A percentile compares a stretch with the other conserved stretches of the same genome.
Conservation (phyloP, 2,329 filamentous ascomycete species). For the Periconia digitata region DNA sequence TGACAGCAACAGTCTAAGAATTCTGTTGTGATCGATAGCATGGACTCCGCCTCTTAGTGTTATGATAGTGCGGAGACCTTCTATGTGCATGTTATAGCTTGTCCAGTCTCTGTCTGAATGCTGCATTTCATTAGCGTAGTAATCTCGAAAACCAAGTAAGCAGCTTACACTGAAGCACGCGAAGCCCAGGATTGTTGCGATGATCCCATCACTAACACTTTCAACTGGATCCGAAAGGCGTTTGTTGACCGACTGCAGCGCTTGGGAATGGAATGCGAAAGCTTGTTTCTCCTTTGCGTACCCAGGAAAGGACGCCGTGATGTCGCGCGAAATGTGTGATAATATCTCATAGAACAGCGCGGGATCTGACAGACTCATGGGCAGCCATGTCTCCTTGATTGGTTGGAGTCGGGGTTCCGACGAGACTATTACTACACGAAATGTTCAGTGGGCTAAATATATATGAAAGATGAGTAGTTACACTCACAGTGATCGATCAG, state of each 20-base stretch:
- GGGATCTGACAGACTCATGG: constrained; percentile 11
- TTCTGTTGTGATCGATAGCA: constrained; percentile 12
- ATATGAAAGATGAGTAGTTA: constrained; percentile 9
- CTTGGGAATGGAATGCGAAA: constrained; percentile 12
- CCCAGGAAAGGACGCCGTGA: constrained; percentile 10
- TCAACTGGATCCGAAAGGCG: constrained; percentile 12
- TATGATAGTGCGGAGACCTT: constrained; percentile 12
- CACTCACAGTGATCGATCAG: constrained; percentile 13
- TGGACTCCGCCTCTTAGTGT: constrained; percentile 11
- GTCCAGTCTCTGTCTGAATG: constrained; percentile 10
- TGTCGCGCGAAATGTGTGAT: constrained; percentile 12
- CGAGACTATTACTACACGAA: constrained; percentile 11
- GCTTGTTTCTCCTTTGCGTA: constrained; percentile 11
- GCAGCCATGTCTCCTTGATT: constrained; percentile 13
- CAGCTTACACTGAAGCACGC: constrained; percentile 14
- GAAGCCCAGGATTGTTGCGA: constrained; percentile 11
- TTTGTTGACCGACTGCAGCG: constrained; percentile 11
- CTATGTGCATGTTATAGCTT: constrained; percentile 12
- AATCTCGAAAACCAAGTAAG: constrained; percentile 10
- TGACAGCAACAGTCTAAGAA: constrained; percentile 12
- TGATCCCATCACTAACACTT: constrained; percentile 13
- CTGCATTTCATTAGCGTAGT: constrained; percentile 10
- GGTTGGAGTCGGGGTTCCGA: constrained; percentile 11
- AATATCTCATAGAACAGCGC: constrained; percentile 14
- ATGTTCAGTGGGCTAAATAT: constrained; percentile 10